Evolutionary conservation across 129 eudicot genomes (phyloP), one percentile per base, ranked within the genome.

Genomic region (Erigeron canadensis): DNA sequence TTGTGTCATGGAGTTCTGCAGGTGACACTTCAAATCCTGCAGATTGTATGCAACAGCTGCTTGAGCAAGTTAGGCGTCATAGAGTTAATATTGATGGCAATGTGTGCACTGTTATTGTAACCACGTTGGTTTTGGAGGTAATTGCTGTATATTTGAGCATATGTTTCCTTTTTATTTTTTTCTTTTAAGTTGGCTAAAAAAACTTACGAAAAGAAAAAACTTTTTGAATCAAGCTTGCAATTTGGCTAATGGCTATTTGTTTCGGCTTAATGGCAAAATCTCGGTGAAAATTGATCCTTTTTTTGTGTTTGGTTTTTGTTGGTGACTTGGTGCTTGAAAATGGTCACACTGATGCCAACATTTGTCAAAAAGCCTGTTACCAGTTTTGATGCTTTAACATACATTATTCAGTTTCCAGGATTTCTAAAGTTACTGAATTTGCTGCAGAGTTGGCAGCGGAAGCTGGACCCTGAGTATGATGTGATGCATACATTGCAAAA

Each of bases 71-170:
- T 67, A 82, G 98, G 75, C 87, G 82, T 44, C 97, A 89, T 74
- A 86, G 77, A 81, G 98, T 93, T 37, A 93, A 89, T 74, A 81
- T 93, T 44, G 96, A 89, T 73, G 98, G 98, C 71, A 89, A 89
- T 77, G 88, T 94, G 47, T 89, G 92, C 83, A 94, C 98, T 46
- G 97, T 94, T 71, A 94, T 94, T 53, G 98, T 89, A 45, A 94
- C 98, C 59, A 89, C 88, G 41, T 79, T 89, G 85, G 98, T 94
- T 70, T 79, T 94, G 80, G 98, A 94, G 98, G 97, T 94, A 87
- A 34, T 71, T 61, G 69, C 53, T 40, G 23, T 72, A 19, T 64
- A 21, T 28, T 16, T 61, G 47, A 60, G 15, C 58, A 42, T 71
- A 55, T 42, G 8, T 28, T 58, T 47, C 28, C 34, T 37, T 37